These are phyloP conservation scores for Mycena capillaripes DNA, from an alignment of 768 basidiomycete species.

Conservation along the genomic window DNA sequence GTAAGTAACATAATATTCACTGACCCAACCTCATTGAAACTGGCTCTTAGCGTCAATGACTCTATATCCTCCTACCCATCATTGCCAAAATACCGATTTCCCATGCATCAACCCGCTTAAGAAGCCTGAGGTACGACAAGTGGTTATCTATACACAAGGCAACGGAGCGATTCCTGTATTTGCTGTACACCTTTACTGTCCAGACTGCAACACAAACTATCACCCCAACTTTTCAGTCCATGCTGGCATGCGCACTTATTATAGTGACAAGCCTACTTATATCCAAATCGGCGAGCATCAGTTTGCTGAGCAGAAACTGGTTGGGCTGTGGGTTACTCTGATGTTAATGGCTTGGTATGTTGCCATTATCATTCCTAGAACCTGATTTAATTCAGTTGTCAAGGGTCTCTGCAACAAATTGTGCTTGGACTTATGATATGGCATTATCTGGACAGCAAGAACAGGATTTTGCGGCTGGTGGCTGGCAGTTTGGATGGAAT, in stretches of 20 bases:
- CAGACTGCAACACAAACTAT: slow-evolving; percentile 40
- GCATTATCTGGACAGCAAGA: slow-evolving; percentile 21
- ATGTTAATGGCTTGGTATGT: slow-evolving; percentile 42
- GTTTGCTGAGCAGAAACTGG: slow-evolving; percentile 40
- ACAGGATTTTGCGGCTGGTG: slow-evolving; percentile 10
- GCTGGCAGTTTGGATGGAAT: slow-evolving; percentile 43
- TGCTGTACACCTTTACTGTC: slow-evolving; percentile 40
- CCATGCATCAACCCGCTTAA: slow-evolving; percentile 19
- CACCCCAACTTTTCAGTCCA: slow-evolving; percentile 41
- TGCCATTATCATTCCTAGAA: not conserved
- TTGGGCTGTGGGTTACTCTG: slow-evolving; percentile 32
- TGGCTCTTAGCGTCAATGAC: not conserved
- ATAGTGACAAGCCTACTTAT: slow-evolving; percentile 35
- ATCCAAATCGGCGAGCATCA: slow-evolving; percentile 46
- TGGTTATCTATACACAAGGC: slow-evolving; percentile 32
- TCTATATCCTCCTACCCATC: slow-evolving; percentile 7
- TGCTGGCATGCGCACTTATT: slow-evolving; percentile 37
- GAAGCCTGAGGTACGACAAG: slow-evolving; percentile 34
- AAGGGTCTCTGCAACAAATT: slow-evolving; percentile 38
- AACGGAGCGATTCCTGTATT: slow-evolving; percentile 42
- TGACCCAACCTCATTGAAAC: not conserved
- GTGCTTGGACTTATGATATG: slow-evolving; percentile 34
- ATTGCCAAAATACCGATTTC: not conserved
- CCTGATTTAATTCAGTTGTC: not conserved
- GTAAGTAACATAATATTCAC: not conserved